A percentile compares a stretch with the other conserved stretches of the same genome.
phyloP scores from a whole-genome alignment of 352 stramenopile species.

The Phytopythium vexans region DNA sequence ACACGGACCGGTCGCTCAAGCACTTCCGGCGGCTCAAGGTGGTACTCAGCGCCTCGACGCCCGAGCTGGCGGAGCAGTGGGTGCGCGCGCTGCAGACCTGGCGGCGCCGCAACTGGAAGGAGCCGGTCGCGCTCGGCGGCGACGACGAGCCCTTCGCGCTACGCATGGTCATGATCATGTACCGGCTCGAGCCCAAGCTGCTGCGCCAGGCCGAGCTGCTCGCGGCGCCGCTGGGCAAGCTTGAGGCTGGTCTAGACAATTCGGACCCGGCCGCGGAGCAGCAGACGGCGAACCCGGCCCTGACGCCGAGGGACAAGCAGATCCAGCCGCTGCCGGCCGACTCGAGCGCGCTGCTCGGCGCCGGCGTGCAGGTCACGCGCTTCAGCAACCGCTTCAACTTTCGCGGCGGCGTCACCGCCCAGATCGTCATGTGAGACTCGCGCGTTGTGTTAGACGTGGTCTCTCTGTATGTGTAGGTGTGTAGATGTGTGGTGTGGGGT shows the following conservation, averaged over 20 bases:
- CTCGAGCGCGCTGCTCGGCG: slow-evolving; percentile 10
- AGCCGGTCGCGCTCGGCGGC: slow-evolving; percentile 55
- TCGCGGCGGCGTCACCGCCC: slow-evolving; percentile 21
- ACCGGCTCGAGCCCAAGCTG: slow-evolving; percentile 62
- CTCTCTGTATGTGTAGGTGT: neutral
- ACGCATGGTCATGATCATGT: slow-evolving; percentile 65
- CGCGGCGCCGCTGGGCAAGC: slow-evolving; percentile 35
- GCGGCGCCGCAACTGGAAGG: slow-evolving; percentile 75
- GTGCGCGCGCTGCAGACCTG: slow-evolving; percentile 68
- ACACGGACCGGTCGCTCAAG: slow-evolving; percentile 67
- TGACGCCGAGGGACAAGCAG: slow-evolving; percentile 14
- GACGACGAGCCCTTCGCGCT: slow-evolving; percentile 68
- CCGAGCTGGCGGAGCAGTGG: slow-evolving; percentile 50
- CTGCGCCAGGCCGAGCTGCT: slow-evolving; percentile 39
- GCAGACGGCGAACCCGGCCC: slow-evolving; percentile 4
- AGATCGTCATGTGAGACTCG: slow-evolving; percentile 14
- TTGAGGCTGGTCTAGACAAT: slow-evolving; percentile 33
- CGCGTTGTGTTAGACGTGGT: neutral
- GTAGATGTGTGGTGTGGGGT: neutral
- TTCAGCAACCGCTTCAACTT: slow-evolving; percentile 26
- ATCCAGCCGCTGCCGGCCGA: slow-evolving; percentile 9
- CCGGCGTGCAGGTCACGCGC: slow-evolving; percentile 24
- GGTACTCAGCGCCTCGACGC: slow-evolving; percentile 53
- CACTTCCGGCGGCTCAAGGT: slow-evolving; percentile 53
- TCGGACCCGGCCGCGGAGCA: slow-evolving; percentile 9